Base-by-base conservation (phyloP, 139 green algal species). In the Chlorella sorokiniana region DNA sequence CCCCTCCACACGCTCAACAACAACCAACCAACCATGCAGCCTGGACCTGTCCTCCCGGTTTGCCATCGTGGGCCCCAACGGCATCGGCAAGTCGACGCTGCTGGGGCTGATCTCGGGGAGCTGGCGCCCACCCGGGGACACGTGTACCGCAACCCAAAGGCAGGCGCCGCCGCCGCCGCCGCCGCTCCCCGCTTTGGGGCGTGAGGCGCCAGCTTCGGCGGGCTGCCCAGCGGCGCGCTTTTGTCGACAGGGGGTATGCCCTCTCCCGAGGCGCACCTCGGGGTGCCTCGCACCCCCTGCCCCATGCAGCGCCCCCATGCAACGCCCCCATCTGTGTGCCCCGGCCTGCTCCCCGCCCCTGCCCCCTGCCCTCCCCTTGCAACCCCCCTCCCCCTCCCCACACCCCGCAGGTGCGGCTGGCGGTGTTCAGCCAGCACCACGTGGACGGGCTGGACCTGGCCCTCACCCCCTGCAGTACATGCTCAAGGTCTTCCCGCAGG, bases 351-450 rank as follows among this genome's bases (percentile, higher is more conserved):
- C 3, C 72, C 38, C n/a, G 51, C 51, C 1, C 14, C 1, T 0
- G 8, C 44, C 11, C 45, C 11, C 4, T 29, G 41, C 42, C 41
- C 6, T 6, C 29, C n/a, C 8, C 71, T 65, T 65, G 16, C 56
- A 65, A 65, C 18, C 18, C 56, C n/a, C n/a, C 48, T 16, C 48
- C 48, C 14, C 48, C 11, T 59, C 11, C 25, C 25, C 25, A n/a
- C n/a, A n/a, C n/a, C n/a, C 7, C 11, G 59, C 70, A 85, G 79
- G 48, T 88, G 35, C 94, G 96, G 27, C 83, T 99, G 82, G 95
- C 94, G 23, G 91, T 86, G 37, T 99, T 99, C 89, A 94, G 83
- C 56, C 96, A 99, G 91, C 96, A 99, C 84, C 95, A 98, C 85
- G 91, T 99, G 78, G 96, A 99, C 67, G 93, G 93, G 6, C 88